A percentile compares a stretch with the other conserved stretches of the same genome.
Conservation (phyloP, 352 stramenopile genomes). For the Phytophthora pistaciae region DNA sequence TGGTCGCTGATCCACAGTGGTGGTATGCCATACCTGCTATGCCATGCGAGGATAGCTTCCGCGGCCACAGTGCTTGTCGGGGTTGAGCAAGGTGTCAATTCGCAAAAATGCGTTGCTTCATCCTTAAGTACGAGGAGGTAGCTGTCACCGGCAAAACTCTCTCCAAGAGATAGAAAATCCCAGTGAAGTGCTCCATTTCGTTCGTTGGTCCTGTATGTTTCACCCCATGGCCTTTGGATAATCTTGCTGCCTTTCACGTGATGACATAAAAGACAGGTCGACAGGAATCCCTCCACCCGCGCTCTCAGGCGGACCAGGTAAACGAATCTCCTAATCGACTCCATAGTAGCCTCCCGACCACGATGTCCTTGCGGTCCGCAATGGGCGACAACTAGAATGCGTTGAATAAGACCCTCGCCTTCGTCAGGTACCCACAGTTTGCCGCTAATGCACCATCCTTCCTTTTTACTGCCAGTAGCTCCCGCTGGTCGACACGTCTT, state of each 20-base stretch:
- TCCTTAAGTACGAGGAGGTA: constrained; percentile 23
- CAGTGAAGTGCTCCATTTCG: constrained; percentile 20
- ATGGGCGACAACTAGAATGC: neutral
- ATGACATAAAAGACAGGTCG: constrained; percentile 9
- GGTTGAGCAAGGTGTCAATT: constrained; percentile 14
- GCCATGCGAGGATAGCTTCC: constrained; percentile 33
- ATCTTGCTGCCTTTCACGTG: constrained; percentile 21
- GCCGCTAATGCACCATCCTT: neutral
- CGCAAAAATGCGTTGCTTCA: constrained; percentile 14
- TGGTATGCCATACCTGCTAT: constrained; percentile 32
- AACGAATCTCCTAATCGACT: constrained; percentile 1
- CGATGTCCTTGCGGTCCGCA: neutral
- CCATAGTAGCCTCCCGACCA: neutral
- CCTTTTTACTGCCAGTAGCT: neutral
- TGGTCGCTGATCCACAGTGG: constrained; percentile 32
- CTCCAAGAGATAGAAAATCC: constrained; percentile 14
- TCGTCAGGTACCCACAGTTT: neutral
- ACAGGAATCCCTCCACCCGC: constrained; percentile 15
- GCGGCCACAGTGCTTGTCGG: constrained; percentile 20
- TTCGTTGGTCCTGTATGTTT: constrained; percentile 18
- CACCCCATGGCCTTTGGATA: constrained; percentile 13
- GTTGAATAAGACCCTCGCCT: neutral
- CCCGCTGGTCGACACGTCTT: neutral
- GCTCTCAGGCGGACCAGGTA: constrained; percentile 2
- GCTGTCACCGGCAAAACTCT: constrained; percentile 12